Evolutionary conservation across 441 rosid genomes (phyloP), one percentile per base, ranked within the genome.

Genomic region (Manihot esculenta): DNA sequence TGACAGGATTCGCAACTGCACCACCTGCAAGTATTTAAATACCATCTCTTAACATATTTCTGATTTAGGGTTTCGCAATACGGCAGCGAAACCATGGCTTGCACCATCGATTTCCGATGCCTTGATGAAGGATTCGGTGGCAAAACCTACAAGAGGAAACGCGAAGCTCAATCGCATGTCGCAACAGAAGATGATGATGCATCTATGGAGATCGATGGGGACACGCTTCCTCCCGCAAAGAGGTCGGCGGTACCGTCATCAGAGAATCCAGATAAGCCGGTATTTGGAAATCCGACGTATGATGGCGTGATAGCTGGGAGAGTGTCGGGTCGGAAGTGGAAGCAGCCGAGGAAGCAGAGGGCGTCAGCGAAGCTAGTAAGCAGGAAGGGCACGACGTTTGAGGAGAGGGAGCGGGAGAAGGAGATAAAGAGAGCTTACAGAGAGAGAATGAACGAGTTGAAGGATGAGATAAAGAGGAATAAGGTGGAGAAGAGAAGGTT

Each of bases 41-140:
- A 6, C 17, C 27, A 47, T 1, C 7, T 50, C 21, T 41, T 3
- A 23, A 2, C n/a, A n/a, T n/a, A n/a, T n/a, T n/a, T n/a, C n/a
- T n/a, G n/a, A n/a, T 21, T 44, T 48, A 76, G 77, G 77, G 72
- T 74, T 49, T 54, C 26, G 3, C 3, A 11, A 20, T 66, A 12
- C 1, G 44, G 13, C 23, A 18, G 26, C 15, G 12, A 54, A 24
- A 17, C 64, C n/a, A 94, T 94, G 97, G 99, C 97, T 12, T 88
- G 96, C 86, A 88, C 97, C 2, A 80, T 86, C 26, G 99, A 94
- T 78, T 89, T 94, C 78, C 85, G 99, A 50, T 35, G 76, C 81
- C 89, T 92, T 0, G 99, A 94, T 73, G 97, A 92, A 76, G 97
- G 97, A 56, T 94, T 94, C 77, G 97, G 97, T 77, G 99, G 99